Evolutionary conservation across 2,329 filamentous ascomycete species (phyloP), one percentile per base, ranked within the genome.

Genomic region (Stachybotrys chlorohalonatus): DNA sequence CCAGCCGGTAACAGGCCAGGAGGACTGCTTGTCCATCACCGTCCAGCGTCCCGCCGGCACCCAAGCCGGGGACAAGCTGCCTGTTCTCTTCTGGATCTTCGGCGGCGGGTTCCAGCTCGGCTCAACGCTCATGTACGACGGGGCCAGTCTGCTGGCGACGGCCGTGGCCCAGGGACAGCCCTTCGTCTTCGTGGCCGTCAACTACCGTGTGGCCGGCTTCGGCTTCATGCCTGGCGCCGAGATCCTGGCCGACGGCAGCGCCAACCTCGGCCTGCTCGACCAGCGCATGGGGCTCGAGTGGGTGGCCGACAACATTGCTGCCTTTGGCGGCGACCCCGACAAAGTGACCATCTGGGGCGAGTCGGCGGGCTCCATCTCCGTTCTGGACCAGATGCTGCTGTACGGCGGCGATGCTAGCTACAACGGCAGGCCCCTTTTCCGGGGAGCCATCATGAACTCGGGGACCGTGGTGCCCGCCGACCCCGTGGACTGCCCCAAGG

Each of bases 331-430:
- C 13, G 88, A 93, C 65, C 85, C 87, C 0, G 74, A 76, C n/a
- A 87, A 87, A 66, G 87, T 92, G 6, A 92, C 87, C 0, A 85
- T 93, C 56, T 90, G 85, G 85, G 89, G 89, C 31, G 84, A 92
- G 65, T 84, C 80, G 2, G 85, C 86, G 0, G 85, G 86, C 0
- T 73, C 83, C 13, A 90, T 91, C 58, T 90, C 86, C 0, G 86
- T 89, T 1, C 80, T 87, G 51, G 82, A 91, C 62, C 89, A 93
- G 61, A 90, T 90, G 81, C 73, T 82, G 1, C 73, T 92, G 11
- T 90, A 89, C 60, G 80, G 83, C 39, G 89, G 89, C 7, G 75
- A 93, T 67, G 81, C 83, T 64, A 84, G 75, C 0, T 91, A 92
- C 73, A 90, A 91, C 2, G 86, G 84, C 53, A 83, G 86, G 62